Conservation (phyloP, 2,329 filamentous ascomycete species). For the Venturia aucupariae region DNA sequence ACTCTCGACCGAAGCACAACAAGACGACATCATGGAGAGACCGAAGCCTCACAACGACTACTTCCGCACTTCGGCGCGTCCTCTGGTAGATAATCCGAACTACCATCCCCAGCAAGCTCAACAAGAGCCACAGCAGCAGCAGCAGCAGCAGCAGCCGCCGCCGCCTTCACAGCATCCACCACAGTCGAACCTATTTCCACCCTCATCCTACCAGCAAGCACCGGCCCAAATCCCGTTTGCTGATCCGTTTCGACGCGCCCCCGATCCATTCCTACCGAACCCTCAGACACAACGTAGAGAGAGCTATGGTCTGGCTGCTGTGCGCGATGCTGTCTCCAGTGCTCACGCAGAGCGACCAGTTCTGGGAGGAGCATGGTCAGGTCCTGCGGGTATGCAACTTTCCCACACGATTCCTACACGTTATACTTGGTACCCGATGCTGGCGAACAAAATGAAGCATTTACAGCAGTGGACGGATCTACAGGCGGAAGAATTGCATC, state of each 20-base stretch:
- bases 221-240: conserved; percentile 37
- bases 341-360: conserved; percentile 23
- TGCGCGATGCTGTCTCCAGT: conserved; percentile 22
- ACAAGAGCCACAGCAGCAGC: conserved; percentile 28
- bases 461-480: background rate
- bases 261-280: conserved; percentile 38
- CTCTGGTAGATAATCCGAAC: conserved; percentile 47
- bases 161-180: conserved; percentile 31
- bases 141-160: conserved; percentile 24
- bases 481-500: conserved; percentile 7
- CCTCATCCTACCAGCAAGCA: conserved; percentile 26
- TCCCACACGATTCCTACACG: background rate
- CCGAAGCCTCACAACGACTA: conserved; percentile 30
- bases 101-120: conserved; percentile 33
- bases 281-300: conserved; percentile 30
- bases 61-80: conserved; percentile 30
- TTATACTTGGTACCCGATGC: background rate
- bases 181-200: conserved; percentile 21
- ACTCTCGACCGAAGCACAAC: background rate
- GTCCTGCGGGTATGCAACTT: conserved; percentile 27
- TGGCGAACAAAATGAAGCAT: background rate
- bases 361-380: conserved; percentile 24
- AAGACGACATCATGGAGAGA: conserved; percentile 26
- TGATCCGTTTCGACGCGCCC: conserved; percentile 40
- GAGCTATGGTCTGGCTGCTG: conserved; percentile 29